Percentiles rank a stretch among this genome's conserved stretches.
These are phyloP conservation scores for Gentiana macrophylla DNA, from an alignment of 257 asterid species.

Conservation along the genomic window DNA sequence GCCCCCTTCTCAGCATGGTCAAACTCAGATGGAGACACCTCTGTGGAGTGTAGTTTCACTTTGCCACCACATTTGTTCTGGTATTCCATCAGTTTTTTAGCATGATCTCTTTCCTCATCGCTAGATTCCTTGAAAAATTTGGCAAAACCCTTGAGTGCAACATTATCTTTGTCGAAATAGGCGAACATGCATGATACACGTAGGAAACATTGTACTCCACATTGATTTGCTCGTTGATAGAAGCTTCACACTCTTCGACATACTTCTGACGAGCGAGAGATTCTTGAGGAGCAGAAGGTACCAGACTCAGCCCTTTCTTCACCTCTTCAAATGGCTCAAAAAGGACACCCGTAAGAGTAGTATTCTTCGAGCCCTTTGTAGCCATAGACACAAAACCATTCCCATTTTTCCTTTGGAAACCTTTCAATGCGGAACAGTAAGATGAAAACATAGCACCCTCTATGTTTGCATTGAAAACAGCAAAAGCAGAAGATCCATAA, in stretches of 20 bases:
- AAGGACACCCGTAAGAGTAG: conserved; percentile 64
- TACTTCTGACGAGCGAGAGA: conserved; percentile 82
- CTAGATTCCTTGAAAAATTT: conserved; percentile 58
- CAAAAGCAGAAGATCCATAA: conserved; percentile 31
- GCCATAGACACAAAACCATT: conserved; percentile 36
- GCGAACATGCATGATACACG: conserved; percentile 58
- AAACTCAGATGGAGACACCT: conserved; percentile 59
- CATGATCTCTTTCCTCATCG: conserved; percentile 47
- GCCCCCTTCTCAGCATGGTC: conserved; percentile 66
- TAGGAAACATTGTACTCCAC: conserved; percentile 56
- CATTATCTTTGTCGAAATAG: conserved; percentile 56
- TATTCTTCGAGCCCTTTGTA: conserved; percentile 39
- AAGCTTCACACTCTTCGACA: conserved; percentile 46
- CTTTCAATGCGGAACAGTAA: conserved; percentile 12
- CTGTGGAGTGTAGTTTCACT: conserved; percentile 54
- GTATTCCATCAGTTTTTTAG: conserved; percentile 57
- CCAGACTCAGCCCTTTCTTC: conserved; percentile 71
- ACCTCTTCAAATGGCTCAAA: conserved; percentile 95
- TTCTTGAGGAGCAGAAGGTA: conserved; percentile 50
- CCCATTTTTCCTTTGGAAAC: conserved; percentile 21
- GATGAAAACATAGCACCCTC: conserved; percentile 27
- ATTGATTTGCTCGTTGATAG: conserved; percentile 81
- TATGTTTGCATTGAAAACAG: conserved; percentile 26
- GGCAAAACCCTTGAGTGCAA: conserved; percentile 60
- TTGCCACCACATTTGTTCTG: conserved; percentile 49